Percentiles rank a stretch among this genome's conserved stretches.
These are phyloP conservation scores for Pseudogymnoascus sp. DNA, from an alignment of 2,329 filamentous ascomycete genomes.

Conservation along the genomic window DNA sequence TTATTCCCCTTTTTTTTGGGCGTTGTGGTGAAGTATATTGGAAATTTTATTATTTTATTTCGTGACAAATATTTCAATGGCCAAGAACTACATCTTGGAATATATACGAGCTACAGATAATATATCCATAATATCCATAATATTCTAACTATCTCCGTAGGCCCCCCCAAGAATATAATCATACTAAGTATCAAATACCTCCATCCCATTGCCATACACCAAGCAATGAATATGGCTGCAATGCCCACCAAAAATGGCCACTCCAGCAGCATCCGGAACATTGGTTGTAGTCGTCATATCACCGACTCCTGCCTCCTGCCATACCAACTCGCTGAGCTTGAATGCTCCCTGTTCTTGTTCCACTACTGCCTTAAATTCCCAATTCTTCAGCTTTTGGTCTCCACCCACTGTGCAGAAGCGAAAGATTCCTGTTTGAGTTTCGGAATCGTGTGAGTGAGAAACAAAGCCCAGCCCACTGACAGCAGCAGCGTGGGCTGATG, in stretches of 20 bases:
- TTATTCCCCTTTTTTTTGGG: background rate
- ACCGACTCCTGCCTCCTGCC: background rate
- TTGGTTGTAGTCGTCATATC: background rate
- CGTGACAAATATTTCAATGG: background rate
- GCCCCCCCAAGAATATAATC: background rate
- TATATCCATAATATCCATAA: background rate
- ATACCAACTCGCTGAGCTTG: background rate
- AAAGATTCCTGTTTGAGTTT: conserved; percentile 10
- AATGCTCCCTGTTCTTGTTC: background rate
- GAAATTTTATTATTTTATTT: background rate
- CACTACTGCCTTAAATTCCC: conserved; percentile 29
- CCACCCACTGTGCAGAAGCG: conserved; percentile 34
- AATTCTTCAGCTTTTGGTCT: conserved; percentile 42
- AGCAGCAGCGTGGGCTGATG: conserved; percentile 62
- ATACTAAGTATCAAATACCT: background rate
- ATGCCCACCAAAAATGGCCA: background rate
- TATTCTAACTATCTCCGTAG: background rate
- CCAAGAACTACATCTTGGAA: background rate
- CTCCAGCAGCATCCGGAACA: background rate
- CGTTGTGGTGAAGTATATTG: background rate
- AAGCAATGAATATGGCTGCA: background rate
- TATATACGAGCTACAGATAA: background rate
- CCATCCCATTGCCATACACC: conserved; percentile 8
- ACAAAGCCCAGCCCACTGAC: conserved; percentile 46
- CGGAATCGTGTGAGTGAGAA: background rate